phyloP scores from a whole-genome alignment of 345 rosid species.

The thale cress (Arabidopsis thaliana) region TAIR10.1 NC_003071.7:12582501-12583000 shows the following conservation, averaged over 20 bases:
- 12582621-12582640: slow-evolving; percentile 8
- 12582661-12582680: slow-evolving; percentile 22
- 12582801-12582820: slow-evolving; percentile 1
- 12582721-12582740: slow-evolving; percentile 60
- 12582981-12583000: slow-evolving; percentile 59
- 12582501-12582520: not conserved
- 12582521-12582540: slow-evolving; percentile 30
- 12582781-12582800: not conserved
- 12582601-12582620: slow-evolving; percentile 16
- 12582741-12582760: slow-evolving; percentile 71
- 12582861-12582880: slow-evolving; percentile 72
- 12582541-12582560: slow-evolving; percentile 3
- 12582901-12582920: slow-evolving; percentile 62
- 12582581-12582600: slow-evolving; percentile 34
- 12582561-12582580: slow-evolving; percentile 18
- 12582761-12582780: slow-evolving; percentile 67
- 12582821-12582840: slow-evolving; percentile 30
- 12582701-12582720: slow-evolving; percentile 45
- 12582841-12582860: slow-evolving; percentile 55
- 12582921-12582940: slow-evolving; percentile 52
- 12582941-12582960: slow-evolving; percentile 58
- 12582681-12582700: not conserved
- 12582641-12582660: slow-evolving; percentile 11
- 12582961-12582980: slow-evolving; percentile 60
- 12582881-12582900: slow-evolving; percentile 79